Percentiles rank a stretch among this genome's conserved stretches.
These are phyloP conservation scores for Powellomyces hirtus DNA, from an alignment of 192 early-diverging fungal genomes.

Conservation along the genomic window DNA sequence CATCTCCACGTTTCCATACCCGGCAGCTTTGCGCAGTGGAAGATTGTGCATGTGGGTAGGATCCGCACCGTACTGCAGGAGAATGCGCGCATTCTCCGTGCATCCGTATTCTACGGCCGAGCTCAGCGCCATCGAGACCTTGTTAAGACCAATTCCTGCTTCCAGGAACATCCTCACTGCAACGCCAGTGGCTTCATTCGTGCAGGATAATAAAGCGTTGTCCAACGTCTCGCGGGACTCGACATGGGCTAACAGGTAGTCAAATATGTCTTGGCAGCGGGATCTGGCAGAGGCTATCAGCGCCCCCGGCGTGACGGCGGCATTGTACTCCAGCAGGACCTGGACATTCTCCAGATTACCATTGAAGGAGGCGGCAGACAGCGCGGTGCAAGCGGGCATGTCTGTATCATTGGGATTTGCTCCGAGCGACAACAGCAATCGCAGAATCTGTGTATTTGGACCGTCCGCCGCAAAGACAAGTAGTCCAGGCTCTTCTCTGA, in stretches of 20 bases:
- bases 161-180: neutral
- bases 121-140: neutral
- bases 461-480: slow-evolving; percentile 1
- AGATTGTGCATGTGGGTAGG: neutral
- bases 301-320: neutral
- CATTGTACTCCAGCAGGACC: neutral
- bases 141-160: neutral
- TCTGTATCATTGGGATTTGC: slow-evolving; percentile 1
- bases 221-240: neutral
- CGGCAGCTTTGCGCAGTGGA: neutral
- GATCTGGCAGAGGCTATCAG: neutral
- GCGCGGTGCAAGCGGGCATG: slow-evolving; percentile 5
- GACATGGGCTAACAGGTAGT: neutral
- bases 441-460: neutral
- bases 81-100: neutral
- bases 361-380: slow-evolving; percentile 1
- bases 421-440: neutral
- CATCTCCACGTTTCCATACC: neutral
- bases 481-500: neutral
- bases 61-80: neutral
- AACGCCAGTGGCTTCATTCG: neutral
- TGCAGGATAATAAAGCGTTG: neutral
- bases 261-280: neutral
- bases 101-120: neutral
- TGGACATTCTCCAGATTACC: neutral